phyloP scores from a whole-genome alignment of 2,329 filamentous ascomycete genomes.

The Madurella mycetomatis region DNA sequence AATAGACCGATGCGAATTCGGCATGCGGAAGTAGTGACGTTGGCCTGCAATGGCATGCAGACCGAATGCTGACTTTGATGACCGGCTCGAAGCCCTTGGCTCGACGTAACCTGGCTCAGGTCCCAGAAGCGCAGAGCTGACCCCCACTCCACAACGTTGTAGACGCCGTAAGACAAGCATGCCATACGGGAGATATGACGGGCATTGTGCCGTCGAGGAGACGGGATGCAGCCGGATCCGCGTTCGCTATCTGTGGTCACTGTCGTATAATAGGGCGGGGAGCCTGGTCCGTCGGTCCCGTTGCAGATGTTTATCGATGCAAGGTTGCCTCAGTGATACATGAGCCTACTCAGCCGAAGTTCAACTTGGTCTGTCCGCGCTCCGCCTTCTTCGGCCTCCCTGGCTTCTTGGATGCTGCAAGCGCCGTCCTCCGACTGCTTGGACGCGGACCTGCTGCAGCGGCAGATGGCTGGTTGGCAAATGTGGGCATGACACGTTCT shows the following conservation, averaged over 20 bases:
- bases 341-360: slow-evolving; percentile 47
- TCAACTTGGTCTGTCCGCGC: slow-evolving; percentile 57
- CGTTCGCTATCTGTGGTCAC: neutral
- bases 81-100: neutral
- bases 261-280: neutral
- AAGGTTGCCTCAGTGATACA: slow-evolving; percentile 15
- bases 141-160: neutral
- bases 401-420: slow-evolving; percentile 39
- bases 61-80: neutral
- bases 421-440: slow-evolving; percentile 27
- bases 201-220: neutral
- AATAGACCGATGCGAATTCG: neutral
- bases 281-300: slow-evolving; percentile 1
- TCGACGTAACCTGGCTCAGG: neutral
- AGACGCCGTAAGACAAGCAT: neutral
- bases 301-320: slow-evolving; percentile 15
- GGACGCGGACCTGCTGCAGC: slow-evolving; percentile 32
- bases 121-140: neutral
- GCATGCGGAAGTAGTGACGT: no score
- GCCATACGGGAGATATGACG: neutral
- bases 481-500: slow-evolving; percentile 49
- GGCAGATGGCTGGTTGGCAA: slow-evolving; percentile 35
- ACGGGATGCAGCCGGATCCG: neutral
- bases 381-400: slow-evolving; percentile 42
- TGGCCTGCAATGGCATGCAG: no score